Percentiles rank a stretch among this genome's conserved stretches.
Conservation (phyloP, 768 basidiomycete genomes). For the Multifurca ochricompacta region DNA sequence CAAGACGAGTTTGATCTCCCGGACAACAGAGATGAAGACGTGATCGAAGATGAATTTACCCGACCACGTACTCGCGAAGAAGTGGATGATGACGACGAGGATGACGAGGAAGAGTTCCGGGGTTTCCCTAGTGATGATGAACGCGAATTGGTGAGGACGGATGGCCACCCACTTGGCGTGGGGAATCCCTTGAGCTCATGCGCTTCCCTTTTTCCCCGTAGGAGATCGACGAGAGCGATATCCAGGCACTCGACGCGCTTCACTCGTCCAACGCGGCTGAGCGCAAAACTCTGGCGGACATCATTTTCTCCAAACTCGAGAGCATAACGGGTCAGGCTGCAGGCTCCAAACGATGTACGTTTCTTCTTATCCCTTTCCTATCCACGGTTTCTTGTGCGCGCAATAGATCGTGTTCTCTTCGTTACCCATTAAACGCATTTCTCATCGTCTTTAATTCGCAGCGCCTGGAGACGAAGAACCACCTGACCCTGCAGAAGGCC, state of each 20-base stretch:
- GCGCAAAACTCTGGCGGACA: constrained; percentile 84
- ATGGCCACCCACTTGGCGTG: neutral
- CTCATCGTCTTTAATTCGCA: constrained; percentile 32
- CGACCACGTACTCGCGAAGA: constrained; percentile 25
- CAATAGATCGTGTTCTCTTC: constrained; percentile 16
- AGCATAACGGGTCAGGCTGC: constrained; percentile 44
- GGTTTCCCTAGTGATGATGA: constrained; percentile 33
- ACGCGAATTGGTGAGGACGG: constrained; percentile 47
- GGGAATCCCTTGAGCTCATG: too few species aligned
- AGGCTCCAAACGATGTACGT: constrained; percentile 46
- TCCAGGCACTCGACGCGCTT: constrained; percentile 76
- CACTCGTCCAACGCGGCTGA: constrained; percentile 69
- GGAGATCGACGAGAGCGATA: constrained; percentile 89
- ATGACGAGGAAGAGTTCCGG: constrained; percentile 50
- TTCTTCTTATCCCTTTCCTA: neutral
- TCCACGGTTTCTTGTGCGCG: too few species aligned
- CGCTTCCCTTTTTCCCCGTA: too few species aligned
- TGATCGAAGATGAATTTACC: constrained; percentile 26
- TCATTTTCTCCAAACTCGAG: constrained; percentile 94
- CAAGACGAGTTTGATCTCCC: constrained; percentile 71
- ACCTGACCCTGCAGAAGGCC: constrained; percentile 73
- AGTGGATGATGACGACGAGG: constrained; percentile 49
- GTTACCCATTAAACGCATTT: neutral
- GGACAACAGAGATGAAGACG: constrained; percentile 28
- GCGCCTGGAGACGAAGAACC: constrained; percentile 38